phyloP scores from a whole-genome alignment of 306 rosid genomes.

The Canavalia ensiformis region DNA sequence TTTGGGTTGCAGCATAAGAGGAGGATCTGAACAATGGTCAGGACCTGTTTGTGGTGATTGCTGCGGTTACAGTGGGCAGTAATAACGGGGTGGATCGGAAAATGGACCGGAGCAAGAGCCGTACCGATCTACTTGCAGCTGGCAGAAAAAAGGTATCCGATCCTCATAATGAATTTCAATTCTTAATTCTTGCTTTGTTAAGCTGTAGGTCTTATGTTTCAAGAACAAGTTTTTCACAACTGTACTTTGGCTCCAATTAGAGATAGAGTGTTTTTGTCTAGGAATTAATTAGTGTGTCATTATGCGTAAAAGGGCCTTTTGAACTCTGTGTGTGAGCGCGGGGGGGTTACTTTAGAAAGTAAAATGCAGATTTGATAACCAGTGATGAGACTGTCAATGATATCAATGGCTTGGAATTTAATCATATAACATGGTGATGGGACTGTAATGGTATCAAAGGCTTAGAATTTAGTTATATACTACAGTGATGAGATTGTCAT shows the following conservation, averaged over 20 bases:
- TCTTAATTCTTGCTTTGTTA: conserved; percentile 35
- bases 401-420: background rate
- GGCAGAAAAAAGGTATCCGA: conserved; percentile 78
- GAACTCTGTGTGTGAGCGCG: conserved; percentile 9
- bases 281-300: background rate
- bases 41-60: conserved; percentile 49
- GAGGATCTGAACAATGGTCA: conserved; percentile 54
- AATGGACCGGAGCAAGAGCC: conserved; percentile 89
- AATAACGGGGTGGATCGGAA: conserved; percentile 70
- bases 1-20: conserved; percentile 46
- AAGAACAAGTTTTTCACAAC: background rate
- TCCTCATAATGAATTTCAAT: conserved; percentile 18
- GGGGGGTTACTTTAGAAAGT: conserved; percentile 7
- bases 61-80: conserved; percentile 54
- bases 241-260: conserved; percentile 3
- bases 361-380: background rate
- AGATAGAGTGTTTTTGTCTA: conserved; percentile 2
- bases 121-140: conserved; percentile 95
- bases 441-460: background rate
- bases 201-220: conserved; percentile 8
- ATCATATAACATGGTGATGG: background rate
- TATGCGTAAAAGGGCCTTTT: background rate
- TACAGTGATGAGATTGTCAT: background rate
- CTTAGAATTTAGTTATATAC: background rate
- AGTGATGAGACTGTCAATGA: background rate